Base-by-base conservation (phyloP, 352 stramenopile species). In the Globisporangium spiculum region DNA sequence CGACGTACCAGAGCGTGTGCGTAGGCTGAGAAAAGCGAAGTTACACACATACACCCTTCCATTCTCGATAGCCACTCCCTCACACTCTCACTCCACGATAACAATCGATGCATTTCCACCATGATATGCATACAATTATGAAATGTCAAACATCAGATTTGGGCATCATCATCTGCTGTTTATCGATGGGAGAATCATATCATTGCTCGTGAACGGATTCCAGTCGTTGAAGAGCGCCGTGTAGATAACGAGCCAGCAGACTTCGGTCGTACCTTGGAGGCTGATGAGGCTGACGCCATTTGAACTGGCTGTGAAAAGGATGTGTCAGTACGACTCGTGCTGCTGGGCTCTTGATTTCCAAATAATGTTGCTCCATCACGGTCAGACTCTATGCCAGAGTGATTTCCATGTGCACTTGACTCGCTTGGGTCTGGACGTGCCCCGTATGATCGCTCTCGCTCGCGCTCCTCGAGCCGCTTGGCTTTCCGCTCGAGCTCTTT, bases 1-100 rank as follows among this genome's bases (percentile, higher is more conserved):
- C 97, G 3, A 98, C 96, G 1, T 99, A 98, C 79, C 93, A 99
- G 77, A 98, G 92, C 71, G 91, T 95, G 9, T 95, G 87, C 46
- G 81, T 93, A 10, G 84, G 85, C 53, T 95, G 69, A 50, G 12
- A 52, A 52, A 52, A 52, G 14, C 12, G 18, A 52, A 22, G 67
- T 32, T 32, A 7, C 7, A 2, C 7, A 4, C 12, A n/a, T 4
- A 38, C 8, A 12, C 32, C 32, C 2, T 20, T n/a, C 22, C 58
- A 26, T 48, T 32, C 5, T 32, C 5, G 56, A 50, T 20, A 38
- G 20, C 12, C n/a, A 27, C 54, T 30, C 50, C 9, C 24, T 57
- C 34, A n/a, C 9, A 30, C 44, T 18, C 24, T 57, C 34, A n/a
- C 5, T 55, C 44, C 41, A 56, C 41, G 26, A 58, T 24, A 22